Evolutionary conservation across 805 yeast species (phyloP), one percentile per base, ranked within the genome.

Genomic region (Yamadazyma nakazawae): DNA sequence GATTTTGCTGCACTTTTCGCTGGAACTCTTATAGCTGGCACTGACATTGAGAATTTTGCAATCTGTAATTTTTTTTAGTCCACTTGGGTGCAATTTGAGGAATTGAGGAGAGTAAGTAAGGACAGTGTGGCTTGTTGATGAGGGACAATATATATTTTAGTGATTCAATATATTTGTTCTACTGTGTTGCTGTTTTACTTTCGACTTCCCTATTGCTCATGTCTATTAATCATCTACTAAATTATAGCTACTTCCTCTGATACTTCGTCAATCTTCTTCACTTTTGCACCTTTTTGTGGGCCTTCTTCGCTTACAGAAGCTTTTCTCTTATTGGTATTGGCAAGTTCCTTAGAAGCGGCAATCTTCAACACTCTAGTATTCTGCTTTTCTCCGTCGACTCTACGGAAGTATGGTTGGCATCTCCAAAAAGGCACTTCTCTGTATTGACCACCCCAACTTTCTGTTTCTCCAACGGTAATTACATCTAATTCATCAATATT

Each of bases 351-450:
- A 7, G 62, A 61, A 1, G 74, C 75, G 1, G 77, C 76, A 31
- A 72, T 65, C 45, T 67, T 64, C 42, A 71, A 59, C 13, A 57
- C 56, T 30, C 74, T 55, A 1, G 68, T 61, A 49, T 68, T 71
- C 42, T 68, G 73, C 51, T 68, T 70, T 46, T 69, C 81, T 18
- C 98, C 98, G 61, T 88, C 79, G 1, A 92, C 96, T 2, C 84
- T 82, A 56, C 99, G 76, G 74, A 92, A 92, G 62, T 88, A 86
- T 2, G 99, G 99, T 67, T 92, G 99, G 54, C 96, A 83, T 58
- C 98, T 78, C 98, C 98, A 92, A 63, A 85, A 90, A 1, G 99
- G 98, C 13, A 92, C 80, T 4, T 75, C 78, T 62, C 82, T 81
- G 63, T 94, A 92, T 12, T 74, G 57, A 0, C 96, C 96, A 40